Evolutionary conservation across 306 rosid species (phyloP).

Genomic region (Prosopis cineraria): DNA sequence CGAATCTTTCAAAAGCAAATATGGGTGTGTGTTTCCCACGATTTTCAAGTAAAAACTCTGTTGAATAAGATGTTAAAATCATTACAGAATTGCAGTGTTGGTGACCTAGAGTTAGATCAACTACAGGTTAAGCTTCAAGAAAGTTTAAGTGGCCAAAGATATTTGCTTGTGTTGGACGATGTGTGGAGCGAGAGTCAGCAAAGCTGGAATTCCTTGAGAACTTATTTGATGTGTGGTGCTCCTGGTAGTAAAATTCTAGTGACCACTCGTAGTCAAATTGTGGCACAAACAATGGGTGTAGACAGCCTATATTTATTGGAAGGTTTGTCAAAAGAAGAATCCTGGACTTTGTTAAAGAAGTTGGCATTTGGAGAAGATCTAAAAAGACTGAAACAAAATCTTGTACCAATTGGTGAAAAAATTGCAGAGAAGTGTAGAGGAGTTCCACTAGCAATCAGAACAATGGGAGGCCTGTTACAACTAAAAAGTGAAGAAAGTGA

Average conservation of each 20-base stretch:
- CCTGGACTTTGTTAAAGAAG: not conserved
- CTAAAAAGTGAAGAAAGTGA: not conserved
- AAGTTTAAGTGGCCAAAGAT: not conserved
- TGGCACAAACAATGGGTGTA: conserved; percentile 10
- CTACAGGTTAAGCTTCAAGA: not conserved
- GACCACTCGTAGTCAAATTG: conserved; percentile 14
- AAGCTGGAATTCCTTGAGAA: not conserved
- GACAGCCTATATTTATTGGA: not conserved
- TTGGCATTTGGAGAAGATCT: not conserved
- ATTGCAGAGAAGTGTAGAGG: conserved; percentile 6
- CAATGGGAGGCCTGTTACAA: conserved; percentile 15
- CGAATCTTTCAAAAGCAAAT: too few relatives aligned
- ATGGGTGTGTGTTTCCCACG: too few relatives aligned
- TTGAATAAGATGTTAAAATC: not conserved
- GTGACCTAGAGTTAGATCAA: not conserved
- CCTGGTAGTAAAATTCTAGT: conserved; percentile 3
- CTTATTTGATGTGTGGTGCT: conserved; percentile 9
- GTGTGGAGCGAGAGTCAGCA: not conserved
- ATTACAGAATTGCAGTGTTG: not conserved
- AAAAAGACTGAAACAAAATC: not conserved
- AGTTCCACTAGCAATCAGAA: conserved; percentile 20
- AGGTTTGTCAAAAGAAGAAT: not conserved
- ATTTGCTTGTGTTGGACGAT: conserved; percentile 23
- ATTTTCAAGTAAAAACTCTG: not conserved
- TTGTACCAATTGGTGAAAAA: conserved; percentile 1